phyloP scores from a whole-genome alignment of 2,329 filamentous ascomycete genomes.

The Lachnellula occidentalis region DNA sequence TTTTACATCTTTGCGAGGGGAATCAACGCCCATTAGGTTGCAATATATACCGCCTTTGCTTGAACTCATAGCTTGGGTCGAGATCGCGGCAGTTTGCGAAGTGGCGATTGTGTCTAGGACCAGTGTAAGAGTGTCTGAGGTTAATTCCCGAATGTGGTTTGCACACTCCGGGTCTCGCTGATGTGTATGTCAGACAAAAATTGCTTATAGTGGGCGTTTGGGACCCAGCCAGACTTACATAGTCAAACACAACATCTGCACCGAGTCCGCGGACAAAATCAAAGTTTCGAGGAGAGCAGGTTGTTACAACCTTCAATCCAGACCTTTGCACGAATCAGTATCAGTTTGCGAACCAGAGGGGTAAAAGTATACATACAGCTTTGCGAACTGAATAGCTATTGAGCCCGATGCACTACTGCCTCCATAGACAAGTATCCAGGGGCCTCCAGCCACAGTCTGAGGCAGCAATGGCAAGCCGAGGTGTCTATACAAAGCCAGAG shows the following conservation, averaged over 20 bases:
- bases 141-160: conserved; percentile 39
- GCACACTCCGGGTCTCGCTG: conserved; percentile 35
- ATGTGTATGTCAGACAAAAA: background rate
- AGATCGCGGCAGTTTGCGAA: conserved; percentile 11
- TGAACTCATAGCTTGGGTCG: conserved; percentile 17
- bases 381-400: conserved; percentile 41
- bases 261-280: conserved; percentile 40
- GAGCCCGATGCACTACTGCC: conserved; percentile 44
- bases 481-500: conserved; percentile 15
- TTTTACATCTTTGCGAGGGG: conserved; percentile 24
- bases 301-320: conserved; percentile 35
- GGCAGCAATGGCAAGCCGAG: conserved; percentile 21
- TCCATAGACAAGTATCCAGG: conserved; percentile 40
- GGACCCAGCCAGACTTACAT: conserved; percentile 24
- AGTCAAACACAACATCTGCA: conserved; percentile 44
- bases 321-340: conserved; percentile 12
- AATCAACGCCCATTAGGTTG: conserved; percentile 41
- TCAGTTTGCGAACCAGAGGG: background rate
- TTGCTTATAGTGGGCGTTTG: background rate
- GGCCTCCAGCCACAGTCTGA: conserved; percentile 13
- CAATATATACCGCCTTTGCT: conserved; percentile 37
- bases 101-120: conserved; percentile 21
- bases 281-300: conserved; percentile 42
- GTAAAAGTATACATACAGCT: conserved; percentile 27
- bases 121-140: conserved; percentile 31